Base-by-base conservation (phyloP, 1,284 basidiomycete species). In the Puccinia polysora region DNA sequence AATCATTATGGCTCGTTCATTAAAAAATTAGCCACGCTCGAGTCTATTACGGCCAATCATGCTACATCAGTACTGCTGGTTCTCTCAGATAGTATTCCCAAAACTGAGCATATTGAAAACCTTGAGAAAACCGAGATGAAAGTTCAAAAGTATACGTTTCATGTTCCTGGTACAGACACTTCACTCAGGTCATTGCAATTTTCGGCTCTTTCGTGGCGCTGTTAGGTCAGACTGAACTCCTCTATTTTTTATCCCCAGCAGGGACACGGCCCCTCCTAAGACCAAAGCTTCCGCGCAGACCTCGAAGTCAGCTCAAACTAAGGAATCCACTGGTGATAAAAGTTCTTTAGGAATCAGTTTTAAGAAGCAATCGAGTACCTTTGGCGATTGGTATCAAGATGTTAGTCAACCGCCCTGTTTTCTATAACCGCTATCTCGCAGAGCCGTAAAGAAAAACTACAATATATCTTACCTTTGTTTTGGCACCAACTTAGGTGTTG, bases 401-500 rank as follows among this genome's bases (percentile, higher is more conserved):
- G 65, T 67, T 18, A 67, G 20, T 67, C 30, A 18, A 34, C 30
- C 14, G 5, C 43, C 38, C 5, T 3, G 30, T 60, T n/a, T 10
- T 45, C 58, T 23, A 18, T 56, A 28, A n/a, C 53, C 40, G 25
- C 20, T 20, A 15, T 40, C 62, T 69, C 70, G 64, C 43, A 56
- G 49, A 34, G 74, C 38, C n/a, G n/a, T n/a, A n/a, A n/a, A n/a
- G n/a, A n/a, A n/a, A 25, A 0, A 43, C 18, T 4, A 34, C n/a
- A 2, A 18, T 49, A 45, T 25, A 15, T 56, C 58, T 28, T 40
- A 30, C 38, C 14, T 18, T 56, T 45, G 30, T 8, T 62, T 36
- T n/a, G 25, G 18, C n/a, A 59, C 10, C 6, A 43, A 43, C 4
- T 25, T 76, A 95, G 90, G 93, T 97, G n/a, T 83, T 98, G 75